phyloP scores from a whole-genome alignment of 345 rosid genomes.

The Orychophragmus violaceus region DNA sequence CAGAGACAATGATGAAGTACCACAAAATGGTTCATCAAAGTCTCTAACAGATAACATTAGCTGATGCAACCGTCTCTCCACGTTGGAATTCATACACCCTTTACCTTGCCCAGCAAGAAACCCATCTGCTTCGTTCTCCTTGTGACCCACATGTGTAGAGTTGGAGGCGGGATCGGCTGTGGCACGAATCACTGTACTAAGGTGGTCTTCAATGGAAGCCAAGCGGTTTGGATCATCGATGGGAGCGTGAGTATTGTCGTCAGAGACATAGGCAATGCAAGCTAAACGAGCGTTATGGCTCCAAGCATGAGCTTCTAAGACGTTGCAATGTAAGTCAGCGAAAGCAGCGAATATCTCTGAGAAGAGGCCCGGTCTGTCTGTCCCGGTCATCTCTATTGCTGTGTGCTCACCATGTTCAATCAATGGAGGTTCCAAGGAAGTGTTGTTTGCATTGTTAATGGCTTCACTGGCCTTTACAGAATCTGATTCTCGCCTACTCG shows the following conservation, averaged over 20 bases:
- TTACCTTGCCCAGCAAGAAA: constrained; percentile 39
- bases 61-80: constrained; percentile 69
- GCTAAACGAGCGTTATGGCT: constrained; percentile 70
- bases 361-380: constrained; percentile 69
- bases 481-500: constrained; percentile 40
- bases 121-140: constrained; percentile 37
- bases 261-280: constrained; percentile 55
- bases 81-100: constrained; percentile 35
- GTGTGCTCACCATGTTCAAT: constrained; percentile 39
- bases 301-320: constrained; percentile 76
- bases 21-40: constrained; percentile 41
- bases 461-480: constrained; percentile 19
- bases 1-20: constrained; percentile 13
- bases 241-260: constrained; percentile 41
- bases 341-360: constrained; percentile 70
- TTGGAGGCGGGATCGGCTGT: constrained; percentile 18
- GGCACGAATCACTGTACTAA: constrained; percentile 51
- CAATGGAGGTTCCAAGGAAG: constrained; percentile 11
- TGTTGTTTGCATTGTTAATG: constrained; percentile 3
- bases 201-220: constrained; percentile 53
- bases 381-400: constrained; percentile 58
- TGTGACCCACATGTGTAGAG: constrained; percentile 30
- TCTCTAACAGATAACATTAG: constrained; percentile 65
- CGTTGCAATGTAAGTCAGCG: constrained; percentile 52
- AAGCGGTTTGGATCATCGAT: constrained; percentile 57